Percentiles rank a stretch among this genome's conserved stretches.
Evolutionary conservation across 139 green algal genomes (phyloP).

Genomic region (Bryopsis sp.): DNA sequence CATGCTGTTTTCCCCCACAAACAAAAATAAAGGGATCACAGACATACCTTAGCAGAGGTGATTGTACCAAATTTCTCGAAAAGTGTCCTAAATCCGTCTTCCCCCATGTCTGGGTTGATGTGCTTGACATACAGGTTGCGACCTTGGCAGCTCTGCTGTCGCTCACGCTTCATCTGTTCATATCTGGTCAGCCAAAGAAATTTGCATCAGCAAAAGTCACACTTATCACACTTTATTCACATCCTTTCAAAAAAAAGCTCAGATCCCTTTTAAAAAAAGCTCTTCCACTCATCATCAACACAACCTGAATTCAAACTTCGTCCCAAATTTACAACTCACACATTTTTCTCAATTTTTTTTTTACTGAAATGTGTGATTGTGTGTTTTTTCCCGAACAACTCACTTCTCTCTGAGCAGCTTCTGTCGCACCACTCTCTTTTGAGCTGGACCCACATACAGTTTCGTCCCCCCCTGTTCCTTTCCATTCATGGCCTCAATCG

Average conservation of each 20-base stretch:
- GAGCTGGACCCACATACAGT: slow-evolving; percentile 38
- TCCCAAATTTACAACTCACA: not conserved
- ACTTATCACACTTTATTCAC: not conserved
- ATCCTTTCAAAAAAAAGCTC: not conserved
- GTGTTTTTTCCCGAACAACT: not conserved
- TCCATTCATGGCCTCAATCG: slow-evolving; percentile 64
- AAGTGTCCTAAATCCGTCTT: slow-evolving; percentile 29
- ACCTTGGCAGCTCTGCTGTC: slow-evolving; percentile 10
- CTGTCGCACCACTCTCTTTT: slow-evolving; percentile 2
- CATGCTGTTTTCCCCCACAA: too few relatives aligned
- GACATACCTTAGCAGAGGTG: slow-evolving; percentile 66
- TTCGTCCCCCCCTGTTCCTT: slow-evolving; percentile 57
- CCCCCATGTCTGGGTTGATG: slow-evolving; percentile 69
- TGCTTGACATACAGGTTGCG: slow-evolving; percentile 92
- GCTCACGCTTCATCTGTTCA: slow-evolving; percentile 17
- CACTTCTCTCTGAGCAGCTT: slow-evolving; percentile 7
- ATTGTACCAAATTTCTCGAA: slow-evolving; percentile 69
- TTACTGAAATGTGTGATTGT: not conserved
- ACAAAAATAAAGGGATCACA: too few relatives aligned
- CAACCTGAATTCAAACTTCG: not conserved
- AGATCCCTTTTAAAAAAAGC: not conserved
- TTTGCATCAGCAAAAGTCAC: not conserved
- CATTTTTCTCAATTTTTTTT: not conserved
- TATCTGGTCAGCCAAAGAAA: slow-evolving; percentile 1
- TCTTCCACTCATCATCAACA: not conserved